Percentiles rank a stretch among this genome's conserved stretches.
Conservation (phyloP, 2,329 filamentous ascomycete genomes). For the Fusarium sp. region DNA sequence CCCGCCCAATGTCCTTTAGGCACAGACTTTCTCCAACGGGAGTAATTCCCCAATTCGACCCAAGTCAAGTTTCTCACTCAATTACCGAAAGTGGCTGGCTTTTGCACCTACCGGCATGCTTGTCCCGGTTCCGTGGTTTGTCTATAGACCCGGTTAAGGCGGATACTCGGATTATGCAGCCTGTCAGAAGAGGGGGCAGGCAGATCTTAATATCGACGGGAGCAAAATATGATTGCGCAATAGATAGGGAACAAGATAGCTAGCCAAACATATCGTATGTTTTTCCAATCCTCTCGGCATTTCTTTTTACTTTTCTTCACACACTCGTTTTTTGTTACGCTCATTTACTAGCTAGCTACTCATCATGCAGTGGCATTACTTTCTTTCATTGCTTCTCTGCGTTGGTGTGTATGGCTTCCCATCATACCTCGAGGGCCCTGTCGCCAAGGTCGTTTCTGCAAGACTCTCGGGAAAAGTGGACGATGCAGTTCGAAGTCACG, state of each 20-base stretch:
- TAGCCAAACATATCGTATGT: not conserved
- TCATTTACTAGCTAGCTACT: not conserved
- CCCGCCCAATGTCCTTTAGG: not conserved
- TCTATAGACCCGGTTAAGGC: not conserved
- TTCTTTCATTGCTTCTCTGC: not conserved
- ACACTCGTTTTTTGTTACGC: not conserved
- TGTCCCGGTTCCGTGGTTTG: not conserved
- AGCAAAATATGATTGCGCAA: not conserved
- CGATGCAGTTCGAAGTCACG: not conserved
- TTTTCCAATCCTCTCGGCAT: slow-evolving; percentile 6
- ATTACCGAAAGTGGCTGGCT: not conserved
- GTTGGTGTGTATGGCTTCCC: not conserved
- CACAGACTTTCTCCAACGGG: not conserved
- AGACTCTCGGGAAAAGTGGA: not conserved
- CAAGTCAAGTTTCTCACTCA: not conserved
- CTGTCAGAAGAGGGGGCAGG: not conserved
- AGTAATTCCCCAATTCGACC: not conserved
- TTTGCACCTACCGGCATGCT: not conserved
- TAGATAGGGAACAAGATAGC: not conserved
- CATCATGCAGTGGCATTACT: slow-evolving; percentile 8
- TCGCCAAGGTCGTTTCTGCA: not conserved
- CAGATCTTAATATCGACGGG: not conserved
- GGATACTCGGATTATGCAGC: not conserved
- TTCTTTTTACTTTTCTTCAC: not conserved
- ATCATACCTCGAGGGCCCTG: not conserved